Base-by-base conservation (phyloP, 23 red algal species). In the Gracilaria caudata region DNA sequence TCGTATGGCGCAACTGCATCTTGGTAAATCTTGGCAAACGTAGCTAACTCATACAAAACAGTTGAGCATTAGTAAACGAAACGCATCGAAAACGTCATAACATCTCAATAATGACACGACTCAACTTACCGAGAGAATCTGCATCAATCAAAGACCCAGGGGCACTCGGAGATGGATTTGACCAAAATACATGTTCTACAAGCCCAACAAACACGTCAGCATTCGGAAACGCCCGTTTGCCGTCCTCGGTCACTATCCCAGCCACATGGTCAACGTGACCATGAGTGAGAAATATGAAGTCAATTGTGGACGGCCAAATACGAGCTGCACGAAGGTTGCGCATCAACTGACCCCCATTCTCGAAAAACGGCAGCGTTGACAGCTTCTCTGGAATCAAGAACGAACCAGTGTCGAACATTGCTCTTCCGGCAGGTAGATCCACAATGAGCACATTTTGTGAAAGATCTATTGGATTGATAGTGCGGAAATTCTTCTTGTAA, bases 201-300 rank as follows among this genome's bases (percentile, higher is more conserved):
- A 45, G 28, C 0, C 40, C 16, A 29, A 83, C 44, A 39, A 64
- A 83, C 19, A 83, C 60, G 7, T 68, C n/a, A 39, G 80, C 80
- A 47, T 68, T 83, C 21, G 80, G 80, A 68, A 83, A 83, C 37
- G 80, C 80, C 17, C 59, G 33, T 44, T 65, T 43, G 6, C 80
- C 80, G 23, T 68, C 51, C 41, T 38, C 29, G 23, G 80, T 83
- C 20, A 65, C 61, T 36, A 83, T 45, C 19, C 80, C 80, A 9
- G 80, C 55, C 7, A 83, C 60, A 70, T 83, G 80, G 80, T 83
- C 80, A 12, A 17, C 58, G 33, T 83, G 80, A 65, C 35, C 80
- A 51, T 83, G 80, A 23, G 80, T 83, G 3, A 83, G 23, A 24
- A 83, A 64, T 17, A 83, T 59, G n/a, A 63, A 57, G 28, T 83